Evolutionary conservation across 2,329 filamentous ascomycete species (phyloP).

Genomic region (Domatiomyces globalis): DNA sequence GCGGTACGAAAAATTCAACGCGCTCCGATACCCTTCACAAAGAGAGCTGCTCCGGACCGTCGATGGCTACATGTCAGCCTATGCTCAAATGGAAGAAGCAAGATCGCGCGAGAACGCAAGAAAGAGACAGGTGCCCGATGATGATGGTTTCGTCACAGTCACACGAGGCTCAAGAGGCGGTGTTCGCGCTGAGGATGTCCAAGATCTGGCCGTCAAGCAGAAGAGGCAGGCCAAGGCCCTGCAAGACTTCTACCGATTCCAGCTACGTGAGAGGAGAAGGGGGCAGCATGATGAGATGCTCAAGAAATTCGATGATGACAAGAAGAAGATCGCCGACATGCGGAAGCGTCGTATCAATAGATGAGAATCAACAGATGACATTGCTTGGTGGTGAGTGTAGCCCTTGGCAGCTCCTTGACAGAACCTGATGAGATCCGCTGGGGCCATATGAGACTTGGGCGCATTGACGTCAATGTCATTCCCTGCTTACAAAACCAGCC

Average conservation of each 20-base stretch:
- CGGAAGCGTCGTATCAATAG: constrained; percentile 41
- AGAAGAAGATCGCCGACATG: constrained; percentile 56
- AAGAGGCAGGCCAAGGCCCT: constrained; percentile 50
- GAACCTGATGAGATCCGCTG: constrained; percentile 1
- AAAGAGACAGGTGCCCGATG: constrained; percentile 68
- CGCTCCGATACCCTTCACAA: constrained; percentile 56
- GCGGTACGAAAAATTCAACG: constrained; percentile 50
- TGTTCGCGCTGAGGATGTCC: constrained; percentile 57
- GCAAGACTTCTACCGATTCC: constrained; percentile 71
- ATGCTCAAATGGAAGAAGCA: constrained; percentile 52
- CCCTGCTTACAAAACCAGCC: not conserved
- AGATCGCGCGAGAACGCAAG: constrained; percentile 47
- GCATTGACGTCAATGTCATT: not conserved
- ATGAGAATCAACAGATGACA: not conserved
- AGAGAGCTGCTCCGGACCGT: constrained; percentile 55
- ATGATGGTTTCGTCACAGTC: constrained; percentile 91
- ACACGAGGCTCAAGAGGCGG: constrained; percentile 60
- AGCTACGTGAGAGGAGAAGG: constrained; percentile 66
- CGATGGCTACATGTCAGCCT: constrained; percentile 76
- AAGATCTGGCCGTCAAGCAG: constrained; percentile 42
- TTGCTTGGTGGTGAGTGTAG: not conserved
- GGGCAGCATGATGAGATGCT: constrained; percentile 55
- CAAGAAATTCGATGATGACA: constrained; percentile 62
- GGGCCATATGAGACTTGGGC: constrained; percentile 1
- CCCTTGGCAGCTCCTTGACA: not conserved